A percentile compares a stretch with the other conserved stretches of the same genome.
phyloP scores from a whole-genome alignment of 805 yeast species.

The Groenewaldozyma salmanticensis region DNA sequence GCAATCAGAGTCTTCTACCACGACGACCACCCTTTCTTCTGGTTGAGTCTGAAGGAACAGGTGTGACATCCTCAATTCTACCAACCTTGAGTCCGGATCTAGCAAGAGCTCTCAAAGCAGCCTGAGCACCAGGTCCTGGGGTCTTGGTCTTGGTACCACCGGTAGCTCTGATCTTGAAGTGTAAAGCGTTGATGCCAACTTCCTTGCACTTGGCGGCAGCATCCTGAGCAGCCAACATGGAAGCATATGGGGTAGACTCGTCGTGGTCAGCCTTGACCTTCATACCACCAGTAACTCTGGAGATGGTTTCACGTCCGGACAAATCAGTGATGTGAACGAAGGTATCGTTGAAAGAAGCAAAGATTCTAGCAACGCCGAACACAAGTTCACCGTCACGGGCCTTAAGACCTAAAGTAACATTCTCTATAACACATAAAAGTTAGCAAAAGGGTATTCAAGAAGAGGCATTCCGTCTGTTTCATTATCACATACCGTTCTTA shows the following conservation, averaged over 20 bases:
- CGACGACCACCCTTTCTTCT: constrained; percentile 99
- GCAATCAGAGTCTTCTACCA: constrained; percentile 91
- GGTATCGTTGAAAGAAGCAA: constrained; percentile 99
- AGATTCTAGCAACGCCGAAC: constrained; percentile 99
- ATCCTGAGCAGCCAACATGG: constrained; percentile 99
- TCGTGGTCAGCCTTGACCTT: constrained; percentile 99
- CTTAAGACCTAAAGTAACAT: constrained; percentile 63
- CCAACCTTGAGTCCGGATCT: constrained; percentile 99
- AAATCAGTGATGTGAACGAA: constrained; percentile 99
- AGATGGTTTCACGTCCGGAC: constrained; percentile 99
- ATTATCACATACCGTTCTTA: constrained; percentile 18
- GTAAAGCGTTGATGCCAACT: constrained; percentile 99
- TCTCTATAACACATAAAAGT: constrained; percentile 20
- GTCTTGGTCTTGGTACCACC: constrained; percentile 99
- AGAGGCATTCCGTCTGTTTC: not conserved
- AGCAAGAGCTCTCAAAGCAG: constrained; percentile 98
- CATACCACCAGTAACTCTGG: constrained; percentile 99
- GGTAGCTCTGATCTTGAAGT: constrained; percentile 98
- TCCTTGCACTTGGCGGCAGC: constrained; percentile 98
- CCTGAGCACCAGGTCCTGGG: constrained; percentile 99
- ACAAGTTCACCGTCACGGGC: constrained; percentile 97
- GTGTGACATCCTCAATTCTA: constrained; percentile 99
- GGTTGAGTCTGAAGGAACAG: constrained; percentile 99
- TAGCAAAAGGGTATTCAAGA: not conserved
- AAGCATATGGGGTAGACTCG: constrained; percentile 99